Base-by-base conservation (phyloP, 2,329 filamentous ascomycete genomes). In the Malbranchea zuffiana region DNA sequence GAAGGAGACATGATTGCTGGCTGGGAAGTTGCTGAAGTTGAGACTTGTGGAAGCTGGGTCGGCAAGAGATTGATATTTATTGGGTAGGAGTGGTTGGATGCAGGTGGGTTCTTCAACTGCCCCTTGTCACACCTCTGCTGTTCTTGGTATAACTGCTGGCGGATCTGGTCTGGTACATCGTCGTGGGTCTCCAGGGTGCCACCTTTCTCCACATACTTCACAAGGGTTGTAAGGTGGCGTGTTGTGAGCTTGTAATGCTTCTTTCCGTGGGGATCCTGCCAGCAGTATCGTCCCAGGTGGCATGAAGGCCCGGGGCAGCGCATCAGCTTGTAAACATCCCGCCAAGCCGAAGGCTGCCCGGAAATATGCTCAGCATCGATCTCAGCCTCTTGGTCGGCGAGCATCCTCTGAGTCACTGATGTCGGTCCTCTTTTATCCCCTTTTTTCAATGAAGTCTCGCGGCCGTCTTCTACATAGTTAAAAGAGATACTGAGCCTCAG, bases 221-320 rank as follows among this genome's bases (percentile, higher is more conserved):
- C 39, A 36, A 60, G 46, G 19, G 27, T 43, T 43, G 44, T 56
- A 7, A 59, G 41, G 39, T 57, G 48, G 33, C 50, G 46, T 13
- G 46, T 50, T 23, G 36, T 48, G 1, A 60, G 49, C 37, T 44
- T 52, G 32, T 59, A 52, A 42, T 61, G 52, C 47, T 59, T 51
- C 50, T 57, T 46, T 40, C 47, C 37, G 19, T 45, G 12, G 13
- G 52, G 51, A 39, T 60, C 51, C 26, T 47, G 42, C 56, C 49
- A 62, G 46, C 50, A 60, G 39, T 59, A 37, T 15, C 26, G 19
- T 13, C 8, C 16, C 7, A n/a, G 16, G 8, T 26, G 32, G 21
- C 32, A 35, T 35, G 32, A 15, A 16, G 32, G 20, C 16, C 38
- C 42, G 11, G 34, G 34, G 28, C 42, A 44, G 7, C 31, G 42